Evolutionary conservation across 371 early-diverging fungal genomes (phyloP), one percentile per base, ranked within the genome.

Genomic region (Funneliformis caledonium): DNA sequence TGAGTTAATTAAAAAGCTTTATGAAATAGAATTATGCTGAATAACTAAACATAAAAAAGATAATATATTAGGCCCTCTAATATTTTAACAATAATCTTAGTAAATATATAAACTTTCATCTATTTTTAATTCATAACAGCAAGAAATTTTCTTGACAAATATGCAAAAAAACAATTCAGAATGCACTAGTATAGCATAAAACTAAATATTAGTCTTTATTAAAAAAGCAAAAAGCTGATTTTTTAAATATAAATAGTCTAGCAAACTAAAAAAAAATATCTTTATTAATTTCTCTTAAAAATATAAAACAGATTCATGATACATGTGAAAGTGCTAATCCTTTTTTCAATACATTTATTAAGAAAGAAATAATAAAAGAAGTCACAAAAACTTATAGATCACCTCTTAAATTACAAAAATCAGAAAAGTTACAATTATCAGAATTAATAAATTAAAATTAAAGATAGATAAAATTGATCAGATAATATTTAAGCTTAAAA

Each of bases 381-480:
- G 26, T 37, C 50, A 8, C 11, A 52, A 73, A 73, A 73, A 6
- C 56, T 73, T 73, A 50, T 73, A 12, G 33, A 3, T 4, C 4
- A 14, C 4, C 59, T 14, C 4, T 4, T 14, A 19, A 14, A 56
- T 4, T 14, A 4, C 59, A 11, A 14, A 56, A 56, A 4, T 19
- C 19, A 52, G 52, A 73, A 26, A 47, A 14, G 10, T 10, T 50
- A 12, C 47, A 26, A 50, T 33, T 3, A 52, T 52, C 12, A 73
- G 45, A 73, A 73, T 42, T 12, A 14, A 70, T 62, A 62, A 9
- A 70, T 12, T 70, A 42, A 6, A 70, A 45, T 70, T 6, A 48
- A 70, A 70, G 42, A 42, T 70, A 42, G 70, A 70, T 42, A 42
- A 70, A 70, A 70, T 70, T 70, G 70, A 42, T n/a, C 64, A 62